A percentile compares a stretch with the other conserved stretches of the same genome.
These are phyloP conservation scores for Allomyces macrogynus DNA, from an alignment of 192 early-diverging fungal genomes.

Conservation along the genomic window DNA sequence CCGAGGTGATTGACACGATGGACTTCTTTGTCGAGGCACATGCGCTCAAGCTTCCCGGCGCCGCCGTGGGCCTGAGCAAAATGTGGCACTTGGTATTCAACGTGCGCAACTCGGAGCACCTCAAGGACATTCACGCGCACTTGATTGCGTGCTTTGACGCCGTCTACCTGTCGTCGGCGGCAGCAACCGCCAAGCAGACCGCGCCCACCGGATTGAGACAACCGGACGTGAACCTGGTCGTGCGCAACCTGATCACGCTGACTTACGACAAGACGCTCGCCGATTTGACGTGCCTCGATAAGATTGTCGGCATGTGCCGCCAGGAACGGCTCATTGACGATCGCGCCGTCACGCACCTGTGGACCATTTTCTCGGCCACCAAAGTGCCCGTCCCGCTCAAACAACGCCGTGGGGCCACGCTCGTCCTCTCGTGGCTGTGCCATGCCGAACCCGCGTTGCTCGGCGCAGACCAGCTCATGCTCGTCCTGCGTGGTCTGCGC, in stretches of 20 bases:
- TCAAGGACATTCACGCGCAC: conserved; percentile 46
- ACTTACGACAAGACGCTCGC: conserved; percentile 71
- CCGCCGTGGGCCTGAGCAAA: conserved; percentile 61
- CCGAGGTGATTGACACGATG: conserved; percentile 91
- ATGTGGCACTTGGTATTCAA: conserved; percentile 97
- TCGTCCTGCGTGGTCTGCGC: neutral
- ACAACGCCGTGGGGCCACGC: neutral
- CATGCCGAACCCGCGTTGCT: neutral
- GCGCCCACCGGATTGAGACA: neutral
- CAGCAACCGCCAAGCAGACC: neutral
- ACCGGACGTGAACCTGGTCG: conserved; percentile 4
- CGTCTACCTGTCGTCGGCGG: conserved; percentile 46
- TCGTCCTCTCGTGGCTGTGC: neutral
- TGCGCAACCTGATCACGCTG: conserved; percentile 28
- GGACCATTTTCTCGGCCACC: conserved; percentile 27
- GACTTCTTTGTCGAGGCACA: conserved; percentile 75
- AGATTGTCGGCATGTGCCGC: conserved; percentile 64
- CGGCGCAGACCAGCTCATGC: neutral
- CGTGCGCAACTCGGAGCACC: conserved; percentile 43
- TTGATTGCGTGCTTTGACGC: conserved; percentile 57
- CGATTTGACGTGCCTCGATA: conserved; percentile 86
- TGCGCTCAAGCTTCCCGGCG: conserved; percentile 63
- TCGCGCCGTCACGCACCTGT: conserved; percentile 53
- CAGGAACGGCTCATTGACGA: conserved; percentile 34
- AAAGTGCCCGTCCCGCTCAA: neutral